Evolutionary conservation across 139 green algal genomes (phyloP).

Genomic region (Chlamydomonas applanata): DNA sequence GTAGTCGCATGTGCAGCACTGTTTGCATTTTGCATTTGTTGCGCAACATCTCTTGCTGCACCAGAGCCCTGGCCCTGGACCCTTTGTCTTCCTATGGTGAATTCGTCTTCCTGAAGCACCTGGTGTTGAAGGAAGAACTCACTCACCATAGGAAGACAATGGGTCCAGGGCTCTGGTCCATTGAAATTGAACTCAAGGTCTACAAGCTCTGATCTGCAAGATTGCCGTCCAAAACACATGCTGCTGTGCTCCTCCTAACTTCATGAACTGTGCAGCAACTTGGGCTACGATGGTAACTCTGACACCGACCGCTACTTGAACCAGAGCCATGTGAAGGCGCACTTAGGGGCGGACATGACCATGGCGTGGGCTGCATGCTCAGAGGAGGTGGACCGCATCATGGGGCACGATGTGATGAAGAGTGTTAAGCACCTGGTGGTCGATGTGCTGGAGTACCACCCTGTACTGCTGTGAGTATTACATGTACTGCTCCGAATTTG

Average conservation of each 20-base stretch:
- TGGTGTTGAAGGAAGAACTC: too few relatives aligned
- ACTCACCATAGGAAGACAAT: too few relatives aligned
- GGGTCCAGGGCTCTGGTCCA: too few relatives aligned
- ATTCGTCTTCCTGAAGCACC: too few relatives aligned
- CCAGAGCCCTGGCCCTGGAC: too few relatives aligned
- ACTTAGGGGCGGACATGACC: not conserved
- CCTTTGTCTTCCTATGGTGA: too few relatives aligned
- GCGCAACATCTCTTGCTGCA: not conserved
- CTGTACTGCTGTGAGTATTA: slow-evolving; percentile 7
- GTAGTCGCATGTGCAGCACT: too few relatives aligned
- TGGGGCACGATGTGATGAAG: slow-evolving; percentile 59
- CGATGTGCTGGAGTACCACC: slow-evolving; percentile 13
- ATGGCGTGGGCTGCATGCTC: slow-evolving; percentile 15
- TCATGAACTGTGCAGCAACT: slow-evolving; percentile 25
- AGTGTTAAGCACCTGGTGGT: slow-evolving; percentile 26
- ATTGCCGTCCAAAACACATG: too few relatives aligned
- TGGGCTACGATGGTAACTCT: slow-evolving; percentile 31
- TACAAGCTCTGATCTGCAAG: too few relatives aligned
- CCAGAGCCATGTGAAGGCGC: slow-evolving; percentile 20
- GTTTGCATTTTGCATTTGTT: not conserved
- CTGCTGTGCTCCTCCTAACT: not conserved
- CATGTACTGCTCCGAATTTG: not conserved
- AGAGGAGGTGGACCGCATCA: slow-evolving; percentile 33
- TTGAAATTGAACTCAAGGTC: too few relatives aligned
- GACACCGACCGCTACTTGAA: slow-evolving; percentile 32